These are phyloP conservation scores for Phytopythium ostracodes DNA, from an alignment of 352 stramenopile genomes.

Conservation along the genomic window DNA sequence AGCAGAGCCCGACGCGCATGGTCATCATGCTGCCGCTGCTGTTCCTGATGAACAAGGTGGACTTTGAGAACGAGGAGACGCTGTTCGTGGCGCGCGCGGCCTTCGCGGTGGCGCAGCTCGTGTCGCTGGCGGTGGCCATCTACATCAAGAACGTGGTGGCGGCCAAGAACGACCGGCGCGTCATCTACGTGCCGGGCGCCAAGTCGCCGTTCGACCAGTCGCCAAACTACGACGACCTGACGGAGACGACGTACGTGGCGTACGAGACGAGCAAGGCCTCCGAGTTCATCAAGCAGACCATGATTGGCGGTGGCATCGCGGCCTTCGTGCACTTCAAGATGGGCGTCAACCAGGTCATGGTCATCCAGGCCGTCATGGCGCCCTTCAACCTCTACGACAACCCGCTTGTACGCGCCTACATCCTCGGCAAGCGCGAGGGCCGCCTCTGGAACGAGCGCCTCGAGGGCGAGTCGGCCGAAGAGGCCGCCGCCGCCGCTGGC, in stretches of 20 bases:
- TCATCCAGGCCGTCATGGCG: constrained; percentile 85
- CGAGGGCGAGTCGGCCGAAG: constrained; percentile 67
- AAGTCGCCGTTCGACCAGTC: constrained; percentile 80
- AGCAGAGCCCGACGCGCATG: constrained; percentile 79
- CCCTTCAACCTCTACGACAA: constrained; percentile 85
- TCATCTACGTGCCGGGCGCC: constrained; percentile 65
- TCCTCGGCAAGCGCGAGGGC: constrained; percentile 54
- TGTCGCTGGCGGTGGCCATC: constrained; percentile 54
- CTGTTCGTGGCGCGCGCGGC: constrained; percentile 56
- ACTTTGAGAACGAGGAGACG: constrained; percentile 74
- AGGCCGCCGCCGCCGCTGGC: constrained; percentile 30
- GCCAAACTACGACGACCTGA: constrained; percentile 75
- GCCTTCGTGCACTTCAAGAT: constrained; percentile 83
- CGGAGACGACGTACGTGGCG: constrained; percentile 71
- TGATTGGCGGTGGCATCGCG: constrained; percentile 74
- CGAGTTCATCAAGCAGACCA: constrained; percentile 82
- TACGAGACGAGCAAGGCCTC: constrained; percentile 70
- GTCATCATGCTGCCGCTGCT: constrained; percentile 83
- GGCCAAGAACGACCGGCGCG: constrained; percentile 72
- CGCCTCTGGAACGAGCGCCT: constrained; percentile 81
- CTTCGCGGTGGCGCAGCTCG: constrained; percentile 59
- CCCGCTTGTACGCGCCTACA: constrained; percentile 65
- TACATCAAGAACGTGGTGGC: constrained; percentile 76
- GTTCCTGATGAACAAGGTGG: constrained; percentile 83
- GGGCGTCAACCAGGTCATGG: constrained; percentile 84